phyloP scores from a whole-genome alignment of 768 basidiomycete genomes.

The Scleroderma citrinum region DNA sequence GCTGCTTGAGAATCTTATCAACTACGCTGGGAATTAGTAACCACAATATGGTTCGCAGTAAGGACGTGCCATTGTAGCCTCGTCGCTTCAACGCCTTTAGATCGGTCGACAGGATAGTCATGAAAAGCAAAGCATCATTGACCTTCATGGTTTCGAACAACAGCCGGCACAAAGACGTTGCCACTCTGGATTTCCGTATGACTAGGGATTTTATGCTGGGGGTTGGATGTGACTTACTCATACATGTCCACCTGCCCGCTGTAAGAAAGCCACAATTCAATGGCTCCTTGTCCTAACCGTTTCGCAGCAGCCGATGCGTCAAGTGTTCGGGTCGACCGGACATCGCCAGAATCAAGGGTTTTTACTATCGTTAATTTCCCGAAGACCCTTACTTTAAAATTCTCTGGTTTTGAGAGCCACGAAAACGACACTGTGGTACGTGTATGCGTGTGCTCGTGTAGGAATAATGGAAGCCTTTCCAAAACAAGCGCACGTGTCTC shows the following conservation, averaged over 20 bases:
- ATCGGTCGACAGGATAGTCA: constrained; percentile 92
- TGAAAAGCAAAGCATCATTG: constrained; percentile 85
- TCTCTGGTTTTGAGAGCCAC: constrained; percentile 58
- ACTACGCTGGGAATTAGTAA: constrained; percentile 39
- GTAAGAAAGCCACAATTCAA: constrained; percentile 74
- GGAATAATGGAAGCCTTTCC: constrained; percentile 83
- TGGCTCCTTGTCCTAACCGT: constrained; percentile 47
- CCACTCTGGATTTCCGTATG: constrained; percentile 49
- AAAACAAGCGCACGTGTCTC: constrained; percentile 61
- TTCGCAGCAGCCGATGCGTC: constrained; percentile 73
- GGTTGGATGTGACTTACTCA: constrained; percentile 53
- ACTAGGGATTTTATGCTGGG: background rate
- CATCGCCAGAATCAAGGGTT: constrained; percentile 47
- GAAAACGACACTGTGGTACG: constrained; percentile 52
- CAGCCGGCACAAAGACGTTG: constrained; percentile 73
- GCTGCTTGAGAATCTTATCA: constrained; percentile 84
- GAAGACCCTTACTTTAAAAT: constrained; percentile 68
- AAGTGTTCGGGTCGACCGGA: constrained; percentile 46
- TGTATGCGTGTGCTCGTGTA: constrained; percentile 80
- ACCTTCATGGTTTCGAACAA: constrained; percentile 74
- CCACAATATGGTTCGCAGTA: background rate
- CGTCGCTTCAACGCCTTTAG: constrained; percentile 72
- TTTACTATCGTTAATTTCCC: constrained; percentile 60
- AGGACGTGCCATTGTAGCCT: constrained; percentile 71
- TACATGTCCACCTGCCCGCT: constrained; percentile 81